These are phyloP conservation scores for Fusarium anguioides DNA, from an alignment of 2,329 filamentous ascomycete genomes.

Conservation along the genomic window DNA sequence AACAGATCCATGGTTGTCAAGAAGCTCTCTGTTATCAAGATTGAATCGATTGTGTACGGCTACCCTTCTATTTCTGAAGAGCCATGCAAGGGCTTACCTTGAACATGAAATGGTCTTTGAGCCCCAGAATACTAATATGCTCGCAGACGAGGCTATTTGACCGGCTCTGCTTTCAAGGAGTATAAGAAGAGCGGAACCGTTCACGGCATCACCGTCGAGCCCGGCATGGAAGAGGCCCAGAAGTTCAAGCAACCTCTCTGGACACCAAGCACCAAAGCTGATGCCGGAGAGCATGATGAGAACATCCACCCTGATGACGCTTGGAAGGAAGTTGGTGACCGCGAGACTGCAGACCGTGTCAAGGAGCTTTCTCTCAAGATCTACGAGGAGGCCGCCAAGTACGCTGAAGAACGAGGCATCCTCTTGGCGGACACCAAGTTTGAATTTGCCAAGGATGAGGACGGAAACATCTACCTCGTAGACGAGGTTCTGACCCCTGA, in stretches of 20 bases:
- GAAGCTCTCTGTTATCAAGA: slow-evolving; percentile 77
- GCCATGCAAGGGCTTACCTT: neutral
- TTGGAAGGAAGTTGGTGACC: slow-evolving; percentile 50
- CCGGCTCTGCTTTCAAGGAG: slow-evolving; percentile 85
- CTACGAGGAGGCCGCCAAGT: slow-evolving; percentile 42
- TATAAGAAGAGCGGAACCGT: slow-evolving; percentile 75
- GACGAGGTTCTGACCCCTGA: slow-evolving; percentile 55
- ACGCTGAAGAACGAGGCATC: slow-evolving; percentile 41
- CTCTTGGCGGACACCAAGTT: slow-evolving; percentile 44
- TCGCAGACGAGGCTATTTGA: slow-evolving; percentile 77
- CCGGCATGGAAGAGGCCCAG: slow-evolving; percentile 75
- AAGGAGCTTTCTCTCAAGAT: slow-evolving; percentile 44
- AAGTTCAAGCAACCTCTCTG: slow-evolving; percentile 70
- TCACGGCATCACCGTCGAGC: slow-evolving; percentile 75
- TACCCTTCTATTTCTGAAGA: neutral
- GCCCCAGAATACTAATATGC: neutral
- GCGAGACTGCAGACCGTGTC: slow-evolving; percentile 45
- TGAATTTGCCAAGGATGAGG: slow-evolving; percentile 44
- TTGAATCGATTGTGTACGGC: slow-evolving; percentile 53
- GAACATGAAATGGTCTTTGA: neutral
- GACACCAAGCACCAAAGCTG: slow-evolving; percentile 88
- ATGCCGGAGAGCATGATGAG: slow-evolving; percentile 80
- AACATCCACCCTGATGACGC: slow-evolving; percentile 82
- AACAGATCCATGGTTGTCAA: slow-evolving; percentile 82
- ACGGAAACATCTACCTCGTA: slow-evolving; percentile 45